These are phyloP conservation scores for Didymella glomerata DNA, from an alignment of 2,329 filamentous ascomycete genomes.

Conservation along the genomic window DNA sequence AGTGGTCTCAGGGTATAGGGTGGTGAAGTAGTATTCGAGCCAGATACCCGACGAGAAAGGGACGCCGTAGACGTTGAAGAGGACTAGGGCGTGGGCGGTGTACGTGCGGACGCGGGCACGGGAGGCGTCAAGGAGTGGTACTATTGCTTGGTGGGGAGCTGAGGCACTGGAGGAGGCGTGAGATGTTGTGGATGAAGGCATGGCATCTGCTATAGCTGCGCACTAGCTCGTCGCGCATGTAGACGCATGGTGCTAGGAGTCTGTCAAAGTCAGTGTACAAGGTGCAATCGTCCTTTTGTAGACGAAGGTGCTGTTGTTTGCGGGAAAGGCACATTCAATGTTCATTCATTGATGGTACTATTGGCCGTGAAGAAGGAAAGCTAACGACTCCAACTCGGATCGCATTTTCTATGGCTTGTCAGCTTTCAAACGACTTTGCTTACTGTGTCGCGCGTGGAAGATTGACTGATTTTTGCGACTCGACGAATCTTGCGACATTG, in stretches of 20 bases:
- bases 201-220: too few species aligned
- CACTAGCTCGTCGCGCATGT: neutral
- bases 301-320: neutral
- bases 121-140: neutral
- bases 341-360: neutral
- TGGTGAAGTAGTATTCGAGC: conserved; percentile 37
- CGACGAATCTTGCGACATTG: too few species aligned
- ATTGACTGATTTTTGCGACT: too few species aligned
- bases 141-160: too few species aligned
- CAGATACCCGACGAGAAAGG: conserved; percentile 35
- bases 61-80: conserved; percentile 38
- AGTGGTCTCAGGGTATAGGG: neutral
- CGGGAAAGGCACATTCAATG: neutral
- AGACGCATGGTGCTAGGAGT: neutral
- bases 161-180: too few species aligned
- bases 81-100: conserved; percentile 33
- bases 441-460: too few species aligned
- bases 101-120: conserved; percentile 15
- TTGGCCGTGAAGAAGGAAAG: neutral
- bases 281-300: neutral
- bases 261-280: neutral
- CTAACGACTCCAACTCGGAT: too few species aligned
- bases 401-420: neutral
- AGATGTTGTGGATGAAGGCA: too few species aligned
- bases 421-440: neutral